Base-by-base conservation (phyloP, 2,329 filamentous ascomycete genomes). In the Epichloe brachyelytri region DNA sequence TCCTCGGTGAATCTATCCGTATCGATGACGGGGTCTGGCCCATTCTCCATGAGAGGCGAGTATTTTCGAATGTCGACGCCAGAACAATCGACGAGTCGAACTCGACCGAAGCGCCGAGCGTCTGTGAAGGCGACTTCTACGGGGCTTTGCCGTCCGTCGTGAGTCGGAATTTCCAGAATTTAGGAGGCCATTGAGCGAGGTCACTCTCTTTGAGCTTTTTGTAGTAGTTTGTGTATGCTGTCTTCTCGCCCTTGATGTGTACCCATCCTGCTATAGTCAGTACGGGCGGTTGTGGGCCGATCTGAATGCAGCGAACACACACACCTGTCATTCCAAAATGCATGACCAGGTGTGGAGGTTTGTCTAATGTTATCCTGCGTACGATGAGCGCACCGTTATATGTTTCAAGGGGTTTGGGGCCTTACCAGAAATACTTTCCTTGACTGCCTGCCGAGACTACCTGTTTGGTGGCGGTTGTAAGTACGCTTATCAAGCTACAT, bases 371-470 rank as follows among this genome's bases (percentile, higher is more conserved):
- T 26, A 71, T 67, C 70, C 69, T 71, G n/a, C 6, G 22, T 11
- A 10, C 5, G 26, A 33, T 49, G 30, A 51, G 52, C 48, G 45
- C 48, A 43, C 20, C 5, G 12, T 17, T 37, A 64, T 19, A 70
- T 66, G 68, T 65, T 69, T 20, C 12, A 14, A 8, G 17, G 19
- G 14, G 15, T 5, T 8, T 15, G 68, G 53, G 59, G n/a, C 14
- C 51, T n/a, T 38, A 79, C 82, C 93, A 98, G 66, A 98, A 97
- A 64, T 97, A 97, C 76, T 97, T 98, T 10, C 93, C 93, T 65
- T 96, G 93, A 53, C 86, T 88, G 4, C 86, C 86, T 4, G 86
- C 86, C 50, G 73, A 75, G 8, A 79, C 53, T 3, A 82, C 80
- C 72, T 74, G 46, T 6, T 39, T 19, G 38, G 48, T 17, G n/a